These are phyloP conservation scores for Fusarium ambrosium DNA, from an alignment of 2,329 filamentous ascomycete species.

Conservation along the genomic window DNA sequence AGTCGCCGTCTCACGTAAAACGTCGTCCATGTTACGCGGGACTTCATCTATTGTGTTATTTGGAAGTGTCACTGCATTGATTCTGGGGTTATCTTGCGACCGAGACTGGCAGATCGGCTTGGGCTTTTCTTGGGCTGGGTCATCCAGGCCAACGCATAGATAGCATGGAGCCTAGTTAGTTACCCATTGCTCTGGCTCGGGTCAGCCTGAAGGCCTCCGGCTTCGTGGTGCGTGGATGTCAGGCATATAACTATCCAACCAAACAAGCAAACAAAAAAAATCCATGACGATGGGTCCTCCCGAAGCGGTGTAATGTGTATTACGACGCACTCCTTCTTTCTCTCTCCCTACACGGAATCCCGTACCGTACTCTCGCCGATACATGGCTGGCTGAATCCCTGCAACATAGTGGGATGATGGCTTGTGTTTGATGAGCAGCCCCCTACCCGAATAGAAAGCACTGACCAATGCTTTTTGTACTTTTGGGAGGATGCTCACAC, in stretches of 20 bases:
- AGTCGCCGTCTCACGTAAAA: slow-evolving; percentile 4
- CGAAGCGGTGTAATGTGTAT: slow-evolving; percentile 1
- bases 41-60: background rate
- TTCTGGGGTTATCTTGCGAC: slow-evolving; percentile 2
- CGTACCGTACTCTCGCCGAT: slow-evolving; percentile 2
- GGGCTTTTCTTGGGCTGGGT: background rate
- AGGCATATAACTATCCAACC: background rate
- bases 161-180: background rate
- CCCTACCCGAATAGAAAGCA: slow-evolving; percentile 8
- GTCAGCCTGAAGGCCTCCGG: background rate
- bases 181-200: background rate
- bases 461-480: slow-evolving; percentile 12
- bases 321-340: background rate
- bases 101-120: background rate
- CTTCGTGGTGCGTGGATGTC: background rate
- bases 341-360: background rate
- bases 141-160: background rate
- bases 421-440: slow-evolving; percentile 11
- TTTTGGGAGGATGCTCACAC: slow-evolving; percentile 4
- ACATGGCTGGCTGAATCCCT: background rate
- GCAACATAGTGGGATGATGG: slow-evolving; percentile 7
- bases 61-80: background rate
- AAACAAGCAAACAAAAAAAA: background rate
- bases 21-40: background rate
- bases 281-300: background rate